Evolutionary conservation across 192 early-diverging fungal genomes (phyloP), one percentile per base, ranked within the genome.

Genomic region (Coemansia sp.): DNA sequence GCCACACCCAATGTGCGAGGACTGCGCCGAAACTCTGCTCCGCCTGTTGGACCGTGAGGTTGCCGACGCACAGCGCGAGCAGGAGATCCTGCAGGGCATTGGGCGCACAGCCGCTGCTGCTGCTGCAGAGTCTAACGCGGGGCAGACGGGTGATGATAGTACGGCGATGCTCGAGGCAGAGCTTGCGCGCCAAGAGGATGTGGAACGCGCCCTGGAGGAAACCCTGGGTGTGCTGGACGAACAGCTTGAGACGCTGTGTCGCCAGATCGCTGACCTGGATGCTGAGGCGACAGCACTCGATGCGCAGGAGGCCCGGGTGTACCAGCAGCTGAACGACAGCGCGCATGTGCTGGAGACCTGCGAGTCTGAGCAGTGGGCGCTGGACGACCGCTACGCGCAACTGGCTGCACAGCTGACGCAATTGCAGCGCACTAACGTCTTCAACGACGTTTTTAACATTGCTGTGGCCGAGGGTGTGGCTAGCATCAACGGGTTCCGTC

Each of bases 371-470:
- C 80, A 86, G 19, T 89, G 92, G 51, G 82, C 86, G 32, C 59
- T 94, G 24, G 86, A 88, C 58, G 66, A 88, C 46, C 84, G 82
- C 55, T 87, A 87, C 46, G 92, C 87, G 44, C 80, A 85, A 50
- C 87, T 87, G 35, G 67, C 84, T 0, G 67, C 77, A 15, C 88
- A 92, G 53, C 80, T 94, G 10, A 90, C 91, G 22, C 79, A 82
- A 50, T 77, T 98, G 5, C 86, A 91, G 64, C 90, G 87, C 43
- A 95, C 93, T 3, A 94, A 93, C 58, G 92, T 98, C 13, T 94
- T 87, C 75, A 95, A 96, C 66, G 95, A 98, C 55, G 83, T 91
- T 0, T 96, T 96, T 65, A 86, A 85, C 40, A 95, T 98, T 29
- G 67, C 83, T 29, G 85, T 93, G 34, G 84, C 86, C 51, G 91